These are phyloP conservation scores for Chalaropsis ovoidea DNA, from an alignment of 2,329 filamentous ascomycete genomes.

Conservation along the genomic window DNA sequence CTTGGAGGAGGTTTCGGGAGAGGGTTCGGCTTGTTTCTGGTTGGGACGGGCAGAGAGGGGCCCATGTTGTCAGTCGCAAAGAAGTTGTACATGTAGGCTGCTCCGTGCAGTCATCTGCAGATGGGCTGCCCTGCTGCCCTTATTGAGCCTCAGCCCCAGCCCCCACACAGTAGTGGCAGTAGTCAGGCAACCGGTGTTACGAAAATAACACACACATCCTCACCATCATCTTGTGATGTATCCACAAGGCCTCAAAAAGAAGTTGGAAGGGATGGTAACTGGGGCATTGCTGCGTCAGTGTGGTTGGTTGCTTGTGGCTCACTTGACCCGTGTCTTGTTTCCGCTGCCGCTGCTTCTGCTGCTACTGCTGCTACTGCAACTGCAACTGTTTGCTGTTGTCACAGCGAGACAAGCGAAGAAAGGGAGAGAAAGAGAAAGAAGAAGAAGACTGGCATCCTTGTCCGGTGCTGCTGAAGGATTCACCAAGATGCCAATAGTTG, in stretches of 20 bases:
- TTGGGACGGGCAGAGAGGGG: neutral
- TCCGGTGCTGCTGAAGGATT: neutral
- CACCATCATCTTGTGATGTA: neutral
- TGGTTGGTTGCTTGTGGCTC: neutral
- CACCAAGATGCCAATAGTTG: neutral
- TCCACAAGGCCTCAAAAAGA: neutral
- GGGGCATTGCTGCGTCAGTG: neutral
- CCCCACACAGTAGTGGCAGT: too few species aligned
- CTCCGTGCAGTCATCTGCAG: neutral
- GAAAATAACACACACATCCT: neutral
- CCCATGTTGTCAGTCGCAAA: neutral
- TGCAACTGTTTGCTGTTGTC: too few species aligned
- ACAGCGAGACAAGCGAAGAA: too few species aligned
- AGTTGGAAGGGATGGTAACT: neutral
- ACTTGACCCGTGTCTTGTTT: slow-evolving; percentile 2
- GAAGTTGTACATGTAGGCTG: neutral
- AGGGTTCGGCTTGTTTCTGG: slow-evolving; percentile 20
- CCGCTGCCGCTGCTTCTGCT: too few species aligned
- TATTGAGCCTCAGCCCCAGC: neutral
- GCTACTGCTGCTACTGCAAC: too few species aligned
- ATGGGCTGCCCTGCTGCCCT: neutral
- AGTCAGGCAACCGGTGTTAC: neutral
- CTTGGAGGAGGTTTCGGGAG: neutral
- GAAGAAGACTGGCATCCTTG: neutral
- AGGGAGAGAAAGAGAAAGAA: neutral